Evolutionary conservation across 2,329 filamentous ascomycete genomes (phyloP), one percentile per base, ranked within the genome.

Genomic region (Neopestalotiopsis sp.): DNA sequence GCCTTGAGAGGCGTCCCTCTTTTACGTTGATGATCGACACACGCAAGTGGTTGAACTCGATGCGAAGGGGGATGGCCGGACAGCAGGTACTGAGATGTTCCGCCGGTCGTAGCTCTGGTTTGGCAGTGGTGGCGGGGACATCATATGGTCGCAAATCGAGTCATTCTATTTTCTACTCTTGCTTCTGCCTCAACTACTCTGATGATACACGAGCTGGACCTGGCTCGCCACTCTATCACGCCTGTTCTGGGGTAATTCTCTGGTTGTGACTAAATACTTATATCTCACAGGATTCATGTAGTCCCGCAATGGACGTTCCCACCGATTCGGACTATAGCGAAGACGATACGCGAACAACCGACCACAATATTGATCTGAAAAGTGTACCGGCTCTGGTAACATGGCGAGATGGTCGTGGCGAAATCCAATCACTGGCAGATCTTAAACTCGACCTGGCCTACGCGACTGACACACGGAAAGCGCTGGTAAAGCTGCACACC

Each of bases 51-150:
- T 60, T 12, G 45, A 34, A 58, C 13, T 12, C n/a, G 14, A 20
- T 14, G 14, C 13, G 38, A 61, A 20, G 13, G 52, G 38, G 40
- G 6, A 52, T 17, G 9, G 67, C 62, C 57, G 61, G 61, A 24
- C 56, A 65, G 56, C 67, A 56, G 66, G 40, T 59, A 68, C 67
- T 60, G 63, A 32, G n/a, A 58, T 45, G 61, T 42, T n/a, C 34
- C 52, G 32, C 28, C 38, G 20, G 62, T 57, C 24, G 63, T 17
- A 17, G 49, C 30, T 10, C 6, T 34, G 56, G 67, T 45, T 40
- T 61, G 56, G 67, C 67, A 42, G 63, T 49, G 67, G 67, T 20
- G 17, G 32, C 49, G 67, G 62, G 67, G 67, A 68, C 61, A 62
- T 42, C 56, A 65, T 62, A 68, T 65, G 61, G 56, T n/a, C 67